Evolutionary conservation across 2,329 filamentous ascomycete genomes (phyloP), one percentile per base, ranked within the genome.

Genomic region (Colletotrichum tamarilloi): DNA sequence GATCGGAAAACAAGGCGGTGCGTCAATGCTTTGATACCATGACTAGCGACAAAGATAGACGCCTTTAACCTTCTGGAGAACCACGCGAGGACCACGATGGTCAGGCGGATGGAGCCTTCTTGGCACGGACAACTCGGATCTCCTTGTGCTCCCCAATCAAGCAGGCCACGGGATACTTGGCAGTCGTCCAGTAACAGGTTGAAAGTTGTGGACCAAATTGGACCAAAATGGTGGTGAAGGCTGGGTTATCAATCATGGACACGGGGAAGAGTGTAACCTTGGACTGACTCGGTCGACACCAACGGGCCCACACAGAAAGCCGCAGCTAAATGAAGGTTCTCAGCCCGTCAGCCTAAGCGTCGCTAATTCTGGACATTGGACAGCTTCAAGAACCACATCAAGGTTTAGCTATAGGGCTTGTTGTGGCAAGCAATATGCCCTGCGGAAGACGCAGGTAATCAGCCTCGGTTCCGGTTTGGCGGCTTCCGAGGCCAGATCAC

Each of bases 71-170:
- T 64, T 12, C 32, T 55, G 28, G 38, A 35, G 22, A 69, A 49
- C 65, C 69, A 72, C 49, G 65, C 38, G 65, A 59, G 58, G 42
- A 38, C n/a, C 28, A 56, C 35, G 64, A 35, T 59, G 65, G 35
- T 59, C 49, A 26, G 59, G 56, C 35, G 35, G 42, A 22, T 24
- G 30, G 52, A 4, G 24, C 26, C 19, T 26, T 2, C 38, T 55
- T 64, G 42, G 59, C 53, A 46, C 66, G 66, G 66, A 69, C 24
- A 55, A 49, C 59, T 64, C 69, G 66, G 59, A 42, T 59, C 52
- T 35, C 38, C 53, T 7, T 59, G 59, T 24, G 65, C 42, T 28
- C 69, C 58, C 32, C 2, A 12, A 38, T 30, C 26, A 55, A 24
- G 52, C 4, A 28, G 1, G n/a, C 8, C 1, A 55, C n/a, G 19